These are phyloP conservation scores for Eutrema salsugineum DNA, from an alignment of 441 rosid genomes.

Conservation along the genomic window DNA sequence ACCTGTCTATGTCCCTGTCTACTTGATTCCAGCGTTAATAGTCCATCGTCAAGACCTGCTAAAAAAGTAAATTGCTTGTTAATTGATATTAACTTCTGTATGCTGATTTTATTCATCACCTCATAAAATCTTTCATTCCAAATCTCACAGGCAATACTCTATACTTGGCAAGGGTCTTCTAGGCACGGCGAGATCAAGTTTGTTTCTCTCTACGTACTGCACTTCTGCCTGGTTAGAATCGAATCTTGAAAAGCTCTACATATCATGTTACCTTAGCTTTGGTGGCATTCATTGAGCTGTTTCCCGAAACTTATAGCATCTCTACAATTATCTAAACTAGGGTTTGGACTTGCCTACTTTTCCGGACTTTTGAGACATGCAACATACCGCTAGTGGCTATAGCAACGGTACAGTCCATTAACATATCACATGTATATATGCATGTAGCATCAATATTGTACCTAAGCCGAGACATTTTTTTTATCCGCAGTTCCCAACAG, in stretches of 20 bases:
- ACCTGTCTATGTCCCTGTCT: slow-evolving; percentile 89
- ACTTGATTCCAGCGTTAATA: slow-evolving; percentile 85
- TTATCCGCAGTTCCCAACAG: slow-evolving; percentile 79
- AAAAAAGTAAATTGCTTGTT: slow-evolving; percentile 78
- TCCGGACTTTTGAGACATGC: slow-evolving; percentile 66
- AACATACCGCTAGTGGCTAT: slow-evolving; percentile 72
- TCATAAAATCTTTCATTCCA: neutral
- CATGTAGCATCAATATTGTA: neutral
- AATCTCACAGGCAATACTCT: slow-evolving; percentile 54
- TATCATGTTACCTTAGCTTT: no score
- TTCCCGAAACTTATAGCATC: neutral
- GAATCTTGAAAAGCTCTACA: neutral
- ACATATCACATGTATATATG: neutral
- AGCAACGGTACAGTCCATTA: slow-evolving; percentile 51
- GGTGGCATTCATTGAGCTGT: neutral
- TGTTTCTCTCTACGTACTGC: slow-evolving; percentile 85
- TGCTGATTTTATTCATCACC: neutral
- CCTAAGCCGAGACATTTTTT: neutral
- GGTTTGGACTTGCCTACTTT: slow-evolving; percentile 88
- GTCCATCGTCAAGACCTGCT: slow-evolving; percentile 86
- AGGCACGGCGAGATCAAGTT: slow-evolving; percentile 92
- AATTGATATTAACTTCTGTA: neutral
- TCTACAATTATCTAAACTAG: slow-evolving; percentile 29
- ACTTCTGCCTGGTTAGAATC: slow-evolving; percentile 83
- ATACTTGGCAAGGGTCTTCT: slow-evolving; percentile 76